A percentile compares a stretch with the other conserved stretches of the same genome.
These are phyloP conservation scores for Avicennia marina DNA, from an alignment of 257 asterid genomes.

Conservation along the genomic window DNA sequence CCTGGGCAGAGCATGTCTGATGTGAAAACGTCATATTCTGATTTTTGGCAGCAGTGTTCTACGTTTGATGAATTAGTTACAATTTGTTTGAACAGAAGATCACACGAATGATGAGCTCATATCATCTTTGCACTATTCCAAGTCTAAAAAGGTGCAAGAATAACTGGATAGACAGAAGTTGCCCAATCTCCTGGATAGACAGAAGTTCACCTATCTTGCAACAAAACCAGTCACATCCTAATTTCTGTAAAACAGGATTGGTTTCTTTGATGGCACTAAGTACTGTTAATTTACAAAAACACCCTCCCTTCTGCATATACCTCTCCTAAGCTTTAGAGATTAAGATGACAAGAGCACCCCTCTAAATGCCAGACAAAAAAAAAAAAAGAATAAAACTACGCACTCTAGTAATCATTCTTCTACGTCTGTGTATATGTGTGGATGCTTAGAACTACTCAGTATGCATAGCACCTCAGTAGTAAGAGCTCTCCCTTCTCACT, in stretches of 20 bases:
- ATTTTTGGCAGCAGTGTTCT: too few species aligned
- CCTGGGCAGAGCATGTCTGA: too few species aligned
- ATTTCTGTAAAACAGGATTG: background rate
- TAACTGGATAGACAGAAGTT: background rate
- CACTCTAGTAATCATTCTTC: background rate
- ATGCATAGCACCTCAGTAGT: too few species aligned
- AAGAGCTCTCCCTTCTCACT: conserved; percentile 14
- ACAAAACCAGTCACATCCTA: background rate
- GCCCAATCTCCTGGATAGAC: background rate
- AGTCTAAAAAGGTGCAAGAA: background rate
- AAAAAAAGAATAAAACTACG: background rate
- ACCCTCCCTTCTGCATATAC: conserved; percentile 6
- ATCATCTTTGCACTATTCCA: background rate
- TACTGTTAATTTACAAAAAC: conserved; percentile 14
- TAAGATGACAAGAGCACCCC: conserved; percentile 2
- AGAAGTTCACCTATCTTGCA: background rate
- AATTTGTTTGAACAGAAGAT: too few species aligned
- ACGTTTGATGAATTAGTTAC: too few species aligned
- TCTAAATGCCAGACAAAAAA: background rate
- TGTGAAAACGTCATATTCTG: too few species aligned
- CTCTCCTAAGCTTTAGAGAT: conserved; percentile 15
- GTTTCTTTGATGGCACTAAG: conserved; percentile 7
- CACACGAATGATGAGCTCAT: background rate
- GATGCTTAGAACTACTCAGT: background rate
- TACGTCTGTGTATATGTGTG: conserved; percentile 9